These are phyloP conservation scores for Leccinum arenicola DNA, from an alignment of 768 basidiomycete species.

Conservation along the genomic window DNA sequence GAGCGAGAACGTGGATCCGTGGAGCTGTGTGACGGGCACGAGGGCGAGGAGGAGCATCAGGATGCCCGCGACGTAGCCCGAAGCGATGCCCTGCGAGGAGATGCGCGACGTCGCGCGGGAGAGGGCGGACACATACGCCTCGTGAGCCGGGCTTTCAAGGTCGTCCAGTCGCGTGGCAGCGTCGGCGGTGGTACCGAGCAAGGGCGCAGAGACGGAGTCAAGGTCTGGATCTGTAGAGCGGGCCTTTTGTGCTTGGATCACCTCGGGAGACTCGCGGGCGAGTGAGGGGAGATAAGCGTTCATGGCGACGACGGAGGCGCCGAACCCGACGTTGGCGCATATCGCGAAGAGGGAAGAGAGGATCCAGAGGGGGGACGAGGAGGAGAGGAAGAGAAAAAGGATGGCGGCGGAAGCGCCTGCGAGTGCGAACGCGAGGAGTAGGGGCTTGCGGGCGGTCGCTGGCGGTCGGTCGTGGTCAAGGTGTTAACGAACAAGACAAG, in stretches of 20 bases:
- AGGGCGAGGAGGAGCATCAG: constrained; percentile 68
- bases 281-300: constrained; percentile 84
- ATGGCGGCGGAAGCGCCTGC: constrained; percentile 68
- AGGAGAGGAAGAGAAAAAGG: constrained; percentile 71
- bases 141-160: constrained; percentile 19
- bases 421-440: constrained; percentile 73
- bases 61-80: constrained; percentile 86
- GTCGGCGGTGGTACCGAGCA: constrained; percentile 21
- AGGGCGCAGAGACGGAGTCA: constrained; percentile 39
- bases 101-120: constrained; percentile 79
- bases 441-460: constrained; percentile 69
- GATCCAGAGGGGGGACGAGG: constrained; percentile 67
- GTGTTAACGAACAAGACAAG: neutral
- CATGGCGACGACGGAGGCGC: constrained; percentile 83
- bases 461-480: constrained; percentile 17
- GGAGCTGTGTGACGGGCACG: constrained; percentile 70
- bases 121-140: constrained; percentile 53
- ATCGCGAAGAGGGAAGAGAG: constrained; percentile 68
- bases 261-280: constrained; percentile 64
- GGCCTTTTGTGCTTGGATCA: constrained; percentile 37
- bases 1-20: constrained; percentile 75
- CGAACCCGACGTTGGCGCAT: constrained; percentile 81
- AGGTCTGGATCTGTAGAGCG: neutral
- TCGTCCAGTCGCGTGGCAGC: neutral
- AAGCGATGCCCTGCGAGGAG: constrained; percentile 81